These are phyloP conservation scores for Amanita subjunquillea DNA, from an alignment of 768 basidiomycete genomes.

Conservation along the genomic window DNA sequence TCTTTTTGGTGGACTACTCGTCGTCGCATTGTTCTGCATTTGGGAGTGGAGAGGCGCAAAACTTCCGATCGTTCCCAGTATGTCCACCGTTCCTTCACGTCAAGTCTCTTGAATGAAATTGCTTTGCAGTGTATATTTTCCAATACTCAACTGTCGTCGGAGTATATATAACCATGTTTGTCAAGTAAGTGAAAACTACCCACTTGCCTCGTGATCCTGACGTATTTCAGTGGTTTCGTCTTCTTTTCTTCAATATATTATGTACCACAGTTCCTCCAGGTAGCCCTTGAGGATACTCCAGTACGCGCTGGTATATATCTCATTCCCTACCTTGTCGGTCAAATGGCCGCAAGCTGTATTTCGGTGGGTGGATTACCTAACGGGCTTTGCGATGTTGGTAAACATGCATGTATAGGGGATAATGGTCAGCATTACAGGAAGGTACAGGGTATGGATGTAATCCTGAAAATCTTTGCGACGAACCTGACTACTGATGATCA, in stretches of 20 bases:
- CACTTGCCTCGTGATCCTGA: too few species aligned
- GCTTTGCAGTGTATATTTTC: conserved; percentile 58
- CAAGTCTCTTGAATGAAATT: neutral
- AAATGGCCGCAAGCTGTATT: conserved; percentile 47
- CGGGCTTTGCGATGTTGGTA: neutral
- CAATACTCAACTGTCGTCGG: conserved; percentile 54
- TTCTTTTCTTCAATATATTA: conserved; percentile 62
- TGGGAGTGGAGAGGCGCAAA: conserved; percentile 67
- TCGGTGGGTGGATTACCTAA: conserved; percentile 24
- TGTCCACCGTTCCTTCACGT: conserved; percentile 11
- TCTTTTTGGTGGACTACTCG: conserved; percentile 42
- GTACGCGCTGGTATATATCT: conserved; percentile 50
- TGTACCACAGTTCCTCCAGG: conserved; percentile 69
- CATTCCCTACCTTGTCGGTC: conserved; percentile 57
- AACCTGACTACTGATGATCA: conserved; percentile 12
- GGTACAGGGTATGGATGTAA: conserved; percentile 35
- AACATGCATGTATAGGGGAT: conserved; percentile 32
- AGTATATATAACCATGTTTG: conserved; percentile 60
- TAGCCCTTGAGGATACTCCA: conserved; percentile 56
- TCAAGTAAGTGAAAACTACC: conserved; percentile 34
- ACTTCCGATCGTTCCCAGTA: conserved; percentile 67
- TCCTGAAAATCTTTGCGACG: neutral
- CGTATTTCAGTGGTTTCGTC: conserved; percentile 36
- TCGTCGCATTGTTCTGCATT: conserved; percentile 47
- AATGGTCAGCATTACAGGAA: conserved; percentile 52